Percentiles rank a stretch among this genome's conserved stretches.
phyloP scores from a whole-genome alignment of 108 stramenopile species.

The Pinguiococcus pyrenoidosus region DNA sequence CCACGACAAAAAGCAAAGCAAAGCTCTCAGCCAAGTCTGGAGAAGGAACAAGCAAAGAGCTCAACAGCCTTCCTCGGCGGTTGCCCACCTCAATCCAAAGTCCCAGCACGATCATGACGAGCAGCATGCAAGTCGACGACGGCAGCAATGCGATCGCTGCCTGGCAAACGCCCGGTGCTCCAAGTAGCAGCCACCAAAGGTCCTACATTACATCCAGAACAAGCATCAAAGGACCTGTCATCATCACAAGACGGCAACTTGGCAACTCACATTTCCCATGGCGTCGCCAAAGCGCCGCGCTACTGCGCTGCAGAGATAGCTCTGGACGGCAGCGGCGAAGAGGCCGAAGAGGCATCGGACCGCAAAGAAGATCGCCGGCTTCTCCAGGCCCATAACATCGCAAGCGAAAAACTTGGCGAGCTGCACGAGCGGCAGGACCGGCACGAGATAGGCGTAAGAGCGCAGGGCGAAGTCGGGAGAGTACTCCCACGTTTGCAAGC shows the following conservation, averaged over 20 bases:
- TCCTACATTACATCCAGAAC: too few species aligned
- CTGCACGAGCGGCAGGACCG: conserved; percentile 34
- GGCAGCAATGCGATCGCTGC: conserved; percentile 66
- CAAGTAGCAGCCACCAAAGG: too few species aligned
- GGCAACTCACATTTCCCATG: too few species aligned
- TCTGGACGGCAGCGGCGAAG: conserved; percentile 2
- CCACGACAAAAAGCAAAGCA: too few species aligned
- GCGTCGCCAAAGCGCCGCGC: conserved; percentile 7
- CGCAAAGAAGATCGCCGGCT: conserved; percentile 37
- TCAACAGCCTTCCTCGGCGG: too few species aligned
- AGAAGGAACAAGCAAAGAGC: too few species aligned
- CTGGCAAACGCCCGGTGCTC: conserved; percentile 69
- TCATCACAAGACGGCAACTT: too few species aligned
- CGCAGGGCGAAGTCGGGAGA: conserved; percentile 73
- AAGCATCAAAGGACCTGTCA: too few species aligned
- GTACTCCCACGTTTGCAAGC: conserved; percentile 90
- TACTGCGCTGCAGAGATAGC: background rate
- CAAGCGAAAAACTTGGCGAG: background rate
- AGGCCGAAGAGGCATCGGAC: conserved; percentile 19
- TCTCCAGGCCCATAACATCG: conserved; percentile 6
- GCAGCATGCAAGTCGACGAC: conserved; percentile 48
- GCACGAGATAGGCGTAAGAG: conserved; percentile 76
- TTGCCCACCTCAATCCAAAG: too few species aligned
- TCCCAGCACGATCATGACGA: conserved; percentile 41
- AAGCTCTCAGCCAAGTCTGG: too few species aligned